These are phyloP conservation scores for Botrytis porri DNA, from an alignment of 2,329 filamentous ascomycete species.

Conservation along the genomic window DNA sequence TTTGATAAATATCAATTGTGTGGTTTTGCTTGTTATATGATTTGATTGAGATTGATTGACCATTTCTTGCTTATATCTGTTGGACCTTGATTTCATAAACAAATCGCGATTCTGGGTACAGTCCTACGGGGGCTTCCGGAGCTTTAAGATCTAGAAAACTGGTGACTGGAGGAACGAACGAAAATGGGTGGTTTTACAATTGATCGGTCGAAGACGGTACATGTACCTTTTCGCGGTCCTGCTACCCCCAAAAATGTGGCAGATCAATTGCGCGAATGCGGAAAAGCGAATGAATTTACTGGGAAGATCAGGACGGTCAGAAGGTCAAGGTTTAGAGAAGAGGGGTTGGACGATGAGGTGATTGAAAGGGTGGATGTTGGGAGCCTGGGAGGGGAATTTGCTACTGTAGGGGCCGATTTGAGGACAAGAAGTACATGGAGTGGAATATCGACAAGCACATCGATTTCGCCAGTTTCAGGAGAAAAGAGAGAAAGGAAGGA, in stretches of 20 bases:
- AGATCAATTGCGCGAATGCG: slow-evolving; percentile 3
- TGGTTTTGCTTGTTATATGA: slow-evolving; percentile 4
- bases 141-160: background rate
- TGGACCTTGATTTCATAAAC: background rate
- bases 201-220: slow-evolving; percentile 17
- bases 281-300: background rate
- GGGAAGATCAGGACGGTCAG: background rate
- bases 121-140: background rate
- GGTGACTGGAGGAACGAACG: background rate
- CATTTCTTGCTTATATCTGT: background rate
- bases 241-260: background rate
- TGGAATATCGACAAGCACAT: background rate
- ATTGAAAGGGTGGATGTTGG: slow-evolving; percentile 16
- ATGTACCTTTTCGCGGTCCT: slow-evolving; percentile 7
- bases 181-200: slow-evolving; percentile 14
- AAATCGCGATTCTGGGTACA: background rate
- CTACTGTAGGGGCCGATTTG: background rate
- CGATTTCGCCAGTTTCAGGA: background rate
- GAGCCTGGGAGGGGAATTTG: background rate
- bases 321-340: slow-evolving; percentile 27
- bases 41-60: slow-evolving; percentile 3
- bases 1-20: background rate
- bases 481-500: background rate
- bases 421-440: background rate
- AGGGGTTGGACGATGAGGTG: slow-evolving; percentile 33